phyloP scores from a whole-genome alignment of 441 rosid genomes.

The Adansonia grandidieri region DNA sequence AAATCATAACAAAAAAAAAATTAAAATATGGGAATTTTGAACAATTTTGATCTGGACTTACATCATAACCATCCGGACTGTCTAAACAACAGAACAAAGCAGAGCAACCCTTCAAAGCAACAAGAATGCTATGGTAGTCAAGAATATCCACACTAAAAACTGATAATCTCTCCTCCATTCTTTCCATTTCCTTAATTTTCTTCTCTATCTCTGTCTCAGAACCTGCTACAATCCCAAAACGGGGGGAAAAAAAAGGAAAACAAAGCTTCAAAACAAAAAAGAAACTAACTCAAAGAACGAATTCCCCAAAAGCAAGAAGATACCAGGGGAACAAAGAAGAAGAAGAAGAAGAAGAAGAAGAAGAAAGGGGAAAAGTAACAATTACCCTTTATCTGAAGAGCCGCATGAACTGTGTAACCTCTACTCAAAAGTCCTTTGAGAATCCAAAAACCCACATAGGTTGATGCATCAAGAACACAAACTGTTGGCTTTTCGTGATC shows the following conservation, averaged over 20 bases:
- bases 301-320: not conserved
- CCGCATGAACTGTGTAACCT: slow-evolving; percentile 81
- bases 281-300: not conserved
- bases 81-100: slow-evolving; percentile 79
- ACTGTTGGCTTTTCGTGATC: slow-evolving; percentile 47
- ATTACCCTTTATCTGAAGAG: slow-evolving; percentile 63
- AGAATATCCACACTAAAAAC: slow-evolving; percentile 59
- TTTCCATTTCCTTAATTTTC: slow-evolving; percentile 60
- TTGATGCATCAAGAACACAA: slow-evolving; percentile 86
- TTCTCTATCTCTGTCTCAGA: slow-evolving; percentile 52
- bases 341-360: not conserved
- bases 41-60: slow-evolving; percentile 34
- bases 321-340: not conserved
- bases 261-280: not conserved
- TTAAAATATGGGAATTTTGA: not conserved
- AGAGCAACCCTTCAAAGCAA: slow-evolving; percentile 61
- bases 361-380: not conserved
- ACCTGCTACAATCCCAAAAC: slow-evolving; percentile 38
- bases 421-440: slow-evolving; percentile 58
- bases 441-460: slow-evolving; percentile 83
- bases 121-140: slow-evolving; percentile 70
- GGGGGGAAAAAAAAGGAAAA: not conserved
- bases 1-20: not conserved
- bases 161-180: slow-evolving; percentile 47
- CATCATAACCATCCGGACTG: slow-evolving; percentile 68